These are phyloP conservation scores for Penicillium coprophilum DNA, from an alignment of 495 filamentous ascomycete species.

Conservation along the genomic window DNA sequence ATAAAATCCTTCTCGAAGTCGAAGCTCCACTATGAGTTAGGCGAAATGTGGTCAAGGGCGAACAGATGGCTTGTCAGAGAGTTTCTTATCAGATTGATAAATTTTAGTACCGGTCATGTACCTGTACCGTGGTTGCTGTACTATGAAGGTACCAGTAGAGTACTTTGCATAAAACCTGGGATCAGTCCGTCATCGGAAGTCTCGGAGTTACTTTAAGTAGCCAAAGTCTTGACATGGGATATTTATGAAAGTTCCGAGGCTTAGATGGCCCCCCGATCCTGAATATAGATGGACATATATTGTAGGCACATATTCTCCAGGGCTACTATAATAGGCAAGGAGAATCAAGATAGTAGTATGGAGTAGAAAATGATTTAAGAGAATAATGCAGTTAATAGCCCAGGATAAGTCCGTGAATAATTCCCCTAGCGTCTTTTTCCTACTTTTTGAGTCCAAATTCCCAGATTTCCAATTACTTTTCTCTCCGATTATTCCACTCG, in stretches of 20 bases:
- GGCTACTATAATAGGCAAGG: not conserved
- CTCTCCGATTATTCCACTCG: not conserved
- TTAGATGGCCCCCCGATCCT: not conserved
- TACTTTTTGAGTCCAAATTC: not conserved
- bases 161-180: constrained; percentile 4
- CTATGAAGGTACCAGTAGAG: not conserved
- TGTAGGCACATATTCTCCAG: not conserved
- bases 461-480: not conserved
- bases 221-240: too few species aligned
- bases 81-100: constrained; percentile 35
- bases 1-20: constrained; percentile 16
- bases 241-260: not conserved
- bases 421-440: constrained; percentile 9
- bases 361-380: too few species aligned
- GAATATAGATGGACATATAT: not conserved
- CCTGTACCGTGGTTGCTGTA: not conserved
- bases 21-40: constrained; percentile 6
- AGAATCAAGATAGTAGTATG: too few species aligned
- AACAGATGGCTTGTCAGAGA: not conserved
- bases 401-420: constrained; percentile 1
- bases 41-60: constrained; percentile 9
- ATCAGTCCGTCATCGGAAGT: constrained; percentile 32
- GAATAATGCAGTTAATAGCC: not conserved
- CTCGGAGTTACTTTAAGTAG: not conserved
- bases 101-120: constrained; percentile 3